These are phyloP conservation scores for Dacryopinax primogenitus DNA, from an alignment of 768 basidiomycete species.

Conservation along the genomic window DNA sequence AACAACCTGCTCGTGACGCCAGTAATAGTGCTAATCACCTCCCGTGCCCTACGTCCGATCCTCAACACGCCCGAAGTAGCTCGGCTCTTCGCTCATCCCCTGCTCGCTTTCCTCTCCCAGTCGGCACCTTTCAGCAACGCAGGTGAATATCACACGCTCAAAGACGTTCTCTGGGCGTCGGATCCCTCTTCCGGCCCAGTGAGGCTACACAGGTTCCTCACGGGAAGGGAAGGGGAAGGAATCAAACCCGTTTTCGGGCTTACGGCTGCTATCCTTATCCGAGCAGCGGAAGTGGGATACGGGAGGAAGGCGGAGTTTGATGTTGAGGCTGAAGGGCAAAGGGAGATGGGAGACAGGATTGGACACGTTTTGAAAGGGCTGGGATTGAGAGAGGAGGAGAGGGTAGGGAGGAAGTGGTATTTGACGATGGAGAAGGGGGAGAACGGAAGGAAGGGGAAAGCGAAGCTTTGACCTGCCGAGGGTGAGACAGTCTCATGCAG, in stretches of 20 bases:
- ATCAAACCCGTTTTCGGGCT: slow-evolving; percentile 82
- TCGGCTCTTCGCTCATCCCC: slow-evolving; percentile 74
- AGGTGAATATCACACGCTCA: slow-evolving; percentile 47
- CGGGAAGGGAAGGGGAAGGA: slow-evolving; percentile 71
- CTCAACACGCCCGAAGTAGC: slow-evolving; percentile 68
- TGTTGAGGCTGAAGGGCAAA: slow-evolving; percentile 34
- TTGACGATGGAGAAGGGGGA: not conserved
- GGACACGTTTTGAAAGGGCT: slow-evolving; percentile 29
- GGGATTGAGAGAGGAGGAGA: slow-evolving; percentile 9
- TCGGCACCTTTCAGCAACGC: slow-evolving; percentile 25
- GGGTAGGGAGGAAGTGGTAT: too few relatives aligned
- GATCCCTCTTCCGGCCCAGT: slow-evolving; percentile 29
- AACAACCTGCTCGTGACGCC: slow-evolving; percentile 68
- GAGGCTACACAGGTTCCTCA: slow-evolving; percentile 68
- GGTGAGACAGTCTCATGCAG: not conserved
- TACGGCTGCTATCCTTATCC: slow-evolving; percentile 52
- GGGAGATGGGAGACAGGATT: slow-evolving; percentile 33
- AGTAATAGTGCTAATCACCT: slow-evolving; percentile 73
- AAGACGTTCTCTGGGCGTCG: slow-evolving; percentile 40
- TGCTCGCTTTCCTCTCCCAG: slow-evolving; percentile 50
- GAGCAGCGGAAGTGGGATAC: slow-evolving; percentile 39
- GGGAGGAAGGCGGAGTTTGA: slow-evolving; percentile 36
- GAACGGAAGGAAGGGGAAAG: not conserved
- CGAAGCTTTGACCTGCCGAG: not conserved
- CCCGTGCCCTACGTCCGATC: slow-evolving; percentile 60